Conservation (phyloP, 306 rosid genomes). For the Lathyrus oleraceus region DNA sequence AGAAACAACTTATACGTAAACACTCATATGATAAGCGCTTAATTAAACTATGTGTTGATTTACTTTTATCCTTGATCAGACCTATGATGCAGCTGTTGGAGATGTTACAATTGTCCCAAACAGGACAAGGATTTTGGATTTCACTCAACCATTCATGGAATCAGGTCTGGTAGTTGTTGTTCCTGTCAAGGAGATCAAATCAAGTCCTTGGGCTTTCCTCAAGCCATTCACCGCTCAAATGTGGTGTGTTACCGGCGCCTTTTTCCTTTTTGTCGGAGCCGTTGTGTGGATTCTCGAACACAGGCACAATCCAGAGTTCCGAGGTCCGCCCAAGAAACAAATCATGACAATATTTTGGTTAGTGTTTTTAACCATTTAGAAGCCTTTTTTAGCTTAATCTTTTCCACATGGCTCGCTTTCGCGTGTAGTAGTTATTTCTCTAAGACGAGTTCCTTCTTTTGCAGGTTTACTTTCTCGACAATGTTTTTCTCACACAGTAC, state of each 20-base stretch:
- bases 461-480: constrained; percentile 98
- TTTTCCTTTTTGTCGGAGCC: constrained; percentile 80
- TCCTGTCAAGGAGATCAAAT: constrained; percentile 64
- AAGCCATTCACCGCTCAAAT: constrained; percentile 78
- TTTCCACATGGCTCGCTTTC: constrained; percentile 6
- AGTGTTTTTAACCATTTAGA: constrained; percentile 40
- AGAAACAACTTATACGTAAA: too few relatives aligned
- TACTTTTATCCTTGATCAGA: constrained; percentile 51
- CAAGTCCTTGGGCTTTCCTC: constrained; percentile 94
- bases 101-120: constrained; percentile 89
- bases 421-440: not conserved
- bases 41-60: constrained; percentile 10
- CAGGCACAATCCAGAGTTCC: constrained; percentile 78
- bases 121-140: constrained; percentile 84
- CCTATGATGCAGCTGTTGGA: constrained; percentile 89
- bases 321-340: constrained; percentile 82
- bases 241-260: constrained; percentile 81
- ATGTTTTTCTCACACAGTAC: constrained; percentile 98
- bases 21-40: too few relatives aligned
- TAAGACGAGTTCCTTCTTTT: constrained; percentile 41
- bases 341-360: constrained; percentile 79
- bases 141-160: constrained; percentile 89
- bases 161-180: constrained; percentile 88
- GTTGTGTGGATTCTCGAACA: constrained; percentile 99
- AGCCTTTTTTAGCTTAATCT: constrained; percentile 16